These are phyloP conservation scores for Lenzites betulinus DNA, from an alignment of 768 basidiomycete genomes.

Conservation along the genomic window DNA sequence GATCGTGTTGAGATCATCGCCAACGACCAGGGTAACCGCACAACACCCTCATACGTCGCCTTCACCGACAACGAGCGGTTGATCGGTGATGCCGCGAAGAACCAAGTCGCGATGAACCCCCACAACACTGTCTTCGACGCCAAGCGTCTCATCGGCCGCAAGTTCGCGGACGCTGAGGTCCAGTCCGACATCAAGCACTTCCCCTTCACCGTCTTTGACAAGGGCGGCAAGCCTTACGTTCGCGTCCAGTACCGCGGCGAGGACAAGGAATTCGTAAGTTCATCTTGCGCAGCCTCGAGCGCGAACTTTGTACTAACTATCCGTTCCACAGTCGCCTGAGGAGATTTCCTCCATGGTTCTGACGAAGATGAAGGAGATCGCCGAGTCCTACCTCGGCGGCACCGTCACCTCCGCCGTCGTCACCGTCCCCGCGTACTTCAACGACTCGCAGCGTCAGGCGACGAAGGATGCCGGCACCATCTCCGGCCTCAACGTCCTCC, in stretches of 20 bases:
- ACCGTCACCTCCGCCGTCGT: constrained; percentile 89
- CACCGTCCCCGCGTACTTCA: constrained; percentile 98
- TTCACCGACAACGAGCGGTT: constrained; percentile 95
- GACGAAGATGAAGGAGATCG: constrained; percentile 97
- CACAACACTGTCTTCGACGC: constrained; percentile 97
- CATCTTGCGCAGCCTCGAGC: background rate
- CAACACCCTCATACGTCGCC: constrained; percentile 94
- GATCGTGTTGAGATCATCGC: constrained; percentile 99
- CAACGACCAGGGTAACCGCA: constrained; percentile 93
- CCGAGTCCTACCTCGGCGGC: constrained; percentile 92
- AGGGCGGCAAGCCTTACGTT: constrained; percentile 86
- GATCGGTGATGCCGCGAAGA: constrained; percentile 99
- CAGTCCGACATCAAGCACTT: constrained; percentile 87
- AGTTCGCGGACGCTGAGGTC: constrained; percentile 84
- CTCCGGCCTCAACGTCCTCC: constrained; percentile 91
- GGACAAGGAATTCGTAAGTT: constrained; percentile 86
- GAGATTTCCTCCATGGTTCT: constrained; percentile 99
- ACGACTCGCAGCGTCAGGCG: constrained; percentile 97
- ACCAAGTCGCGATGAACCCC: constrained; percentile 98
- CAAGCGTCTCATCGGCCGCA: constrained; percentile 96
- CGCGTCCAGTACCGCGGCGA: constrained; percentile 92
- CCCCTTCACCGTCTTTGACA: constrained; percentile 90
- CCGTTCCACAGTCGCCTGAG: constrained; percentile 73
- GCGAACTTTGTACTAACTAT: constrained; percentile 21
- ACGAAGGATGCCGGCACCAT: constrained; percentile 98